Evolutionary conservation across 108 stramenopile species (phyloP), one percentile per base, ranked within the genome.

Genomic region (Nannochloropsis gaditana): DNA sequence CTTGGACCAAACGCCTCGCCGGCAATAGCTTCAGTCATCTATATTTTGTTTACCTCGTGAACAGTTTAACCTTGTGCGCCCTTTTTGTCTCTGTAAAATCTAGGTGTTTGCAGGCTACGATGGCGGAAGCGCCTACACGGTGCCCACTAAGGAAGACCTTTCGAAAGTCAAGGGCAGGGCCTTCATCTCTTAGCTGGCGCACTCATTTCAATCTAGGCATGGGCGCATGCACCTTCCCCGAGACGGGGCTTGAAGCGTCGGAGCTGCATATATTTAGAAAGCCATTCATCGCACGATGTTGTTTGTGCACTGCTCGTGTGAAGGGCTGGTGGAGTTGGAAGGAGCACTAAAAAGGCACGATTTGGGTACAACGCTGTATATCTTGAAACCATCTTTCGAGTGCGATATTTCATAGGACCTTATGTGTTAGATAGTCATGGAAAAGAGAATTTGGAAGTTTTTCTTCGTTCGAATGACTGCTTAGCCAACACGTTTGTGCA

Each of bases 41-140:
- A 50, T 50, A 11, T 50, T 11, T 50, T 11, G 47, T 50, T 9
- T 50, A 11, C 47, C 47, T 11, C 11, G 11, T 11, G 11, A 50
- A 50, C 47, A 50, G 11, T 50, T 50, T 50, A 11, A 10, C 50
- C 50, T 15, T 1, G 10, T 59, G 17, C 1, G 17, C 15, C 10
- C 17, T 10, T 17, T 59, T 59, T 17, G 17, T 15, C 15, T 59
- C 1, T 59, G 50, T 59, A 59, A 59, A 59, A 10, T 59, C 44
- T 45, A 98, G 93, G 97, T 99, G 9, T 96, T 93, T 89, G 97
- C 95, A 84, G 98, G 98, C 19, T 99, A 99, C 95, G 95, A 98
- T 89, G 97, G 95, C 45, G 97, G 97, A 21, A 85, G 93, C 47
- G 93, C 95, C 15, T 98, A 97, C 92, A 85, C 92, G 85, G 93